These are phyloP conservation scores for Bromus sterilis DNA, from an alignment of 176 grass and related monocot genomes.

Conservation along the genomic window DNA sequence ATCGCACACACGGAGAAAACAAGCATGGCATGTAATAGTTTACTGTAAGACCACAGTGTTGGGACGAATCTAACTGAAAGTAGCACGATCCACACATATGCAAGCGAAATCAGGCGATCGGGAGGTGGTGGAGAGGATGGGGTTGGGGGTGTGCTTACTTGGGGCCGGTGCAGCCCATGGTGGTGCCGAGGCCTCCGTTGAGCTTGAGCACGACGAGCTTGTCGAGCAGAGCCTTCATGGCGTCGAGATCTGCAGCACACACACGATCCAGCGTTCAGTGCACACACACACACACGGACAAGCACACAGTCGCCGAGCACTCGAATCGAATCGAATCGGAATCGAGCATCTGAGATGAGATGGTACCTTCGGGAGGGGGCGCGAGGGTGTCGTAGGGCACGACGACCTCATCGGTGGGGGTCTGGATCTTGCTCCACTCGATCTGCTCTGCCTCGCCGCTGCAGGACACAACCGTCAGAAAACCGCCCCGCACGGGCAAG, in stretches of 20 bases:
- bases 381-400: slow-evolving; percentile 71
- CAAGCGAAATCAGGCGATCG: not conserved
- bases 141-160: slow-evolving; percentile 50
- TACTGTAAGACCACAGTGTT: not conserved
- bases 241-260: slow-evolving; percentile 59
- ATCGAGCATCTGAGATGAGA: not conserved
- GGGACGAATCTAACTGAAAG: not conserved
- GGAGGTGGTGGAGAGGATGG: not conserved
- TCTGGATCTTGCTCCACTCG: slow-evolving; percentile 99
- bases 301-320: no score
- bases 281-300: not conserved
- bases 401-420: slow-evolving; percentile 88
- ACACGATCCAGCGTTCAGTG: slow-evolving; percentile 13
- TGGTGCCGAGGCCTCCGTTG: slow-evolving; percentile 92
- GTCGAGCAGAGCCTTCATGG: slow-evolving; percentile 72
- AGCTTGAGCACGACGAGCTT: slow-evolving; percentile 98
- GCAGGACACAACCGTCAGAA: not conserved
- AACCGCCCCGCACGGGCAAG: not conserved
- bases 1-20: not conserved
- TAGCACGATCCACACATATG: not conserved
- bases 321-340: not conserved
- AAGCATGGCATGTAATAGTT: not conserved
- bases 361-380: slow-evolving; percentile 56
- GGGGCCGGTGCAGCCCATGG: slow-evolving; percentile 97
- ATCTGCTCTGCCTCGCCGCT: slow-evolving; percentile 91